Base-by-base conservation (phyloP, 495 filamentous ascomycete species). In the Collariella sp. region DNA sequence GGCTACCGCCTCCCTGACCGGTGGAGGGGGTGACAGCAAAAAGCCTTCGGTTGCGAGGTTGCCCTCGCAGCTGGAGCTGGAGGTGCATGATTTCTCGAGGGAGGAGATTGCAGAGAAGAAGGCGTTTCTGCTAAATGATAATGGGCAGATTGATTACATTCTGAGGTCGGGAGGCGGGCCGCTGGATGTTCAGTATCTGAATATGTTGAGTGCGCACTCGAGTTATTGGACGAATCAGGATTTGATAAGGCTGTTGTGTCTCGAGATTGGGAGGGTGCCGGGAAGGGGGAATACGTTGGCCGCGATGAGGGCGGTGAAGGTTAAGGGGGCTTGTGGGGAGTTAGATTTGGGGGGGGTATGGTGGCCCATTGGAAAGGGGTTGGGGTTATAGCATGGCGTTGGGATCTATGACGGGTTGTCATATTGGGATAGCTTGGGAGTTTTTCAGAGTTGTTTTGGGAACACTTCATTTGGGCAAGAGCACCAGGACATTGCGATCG, bases 161-260 rank as follows among this genome's bases (percentile, higher is more conserved):
- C 69, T 98, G 3, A 80, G 80, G 40, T 87, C 87, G 40, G 86
- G 87, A 0, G 82, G 85, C 19, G 88, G 91, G 0, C 79, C 89
- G 4, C 73, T 97, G 24, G 91, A 94, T 69, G 87, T 96, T 48
- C 91, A 96, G 73, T 98, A 98, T 66, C 67, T 96, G 4, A 96
- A 94, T 58, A 98, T 98, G 91, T 69, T 98, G 54, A 87, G 89
- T 52, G 93, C 93, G n/a, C 93, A 98, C 69, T 89, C 87, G 53
- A 88, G 85, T 56, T 98, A 98, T 62, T 97, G 93, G 93, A 79
- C 79, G 10, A 81, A 84, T 58, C 76, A 78, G 52, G 93, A 97
- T 65, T 88, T 97, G 69, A 82, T 93, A 22, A 71, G 91, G 35
- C 83, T 97, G 64, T 64, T 96, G 48, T 91, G 95, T 18, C 69